Evolutionary conservation across 192 early-diverging fungal genomes (phyloP).

Genomic region (Umbelopsis sp.): DNA sequence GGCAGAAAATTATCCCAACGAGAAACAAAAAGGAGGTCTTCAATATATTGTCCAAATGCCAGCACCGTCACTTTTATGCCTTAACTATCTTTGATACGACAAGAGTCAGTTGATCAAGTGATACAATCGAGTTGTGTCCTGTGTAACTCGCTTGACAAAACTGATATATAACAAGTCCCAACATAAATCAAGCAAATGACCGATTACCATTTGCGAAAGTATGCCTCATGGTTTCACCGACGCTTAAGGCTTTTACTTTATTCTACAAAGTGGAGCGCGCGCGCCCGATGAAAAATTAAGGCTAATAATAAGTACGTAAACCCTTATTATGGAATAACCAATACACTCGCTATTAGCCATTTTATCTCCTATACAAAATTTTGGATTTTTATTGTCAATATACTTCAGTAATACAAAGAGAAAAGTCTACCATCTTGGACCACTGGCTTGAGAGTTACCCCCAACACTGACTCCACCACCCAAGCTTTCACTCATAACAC

Average conservation of each 20-base stretch:
- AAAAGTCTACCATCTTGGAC: conserved; percentile 20
- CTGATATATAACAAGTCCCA: background rate
- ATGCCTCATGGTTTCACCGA: conserved; percentile 17
- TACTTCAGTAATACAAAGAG: conserved; percentile 2
- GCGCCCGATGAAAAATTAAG: too few relatives aligned
- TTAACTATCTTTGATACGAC: background rate
- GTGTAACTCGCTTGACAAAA: background rate
- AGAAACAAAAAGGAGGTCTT: background rate
- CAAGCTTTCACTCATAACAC: conserved; percentile 63
- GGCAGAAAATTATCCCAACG: background rate
- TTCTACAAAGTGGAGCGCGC: too few relatives aligned
- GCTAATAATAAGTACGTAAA: too few relatives aligned
- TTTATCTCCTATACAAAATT: background rate
- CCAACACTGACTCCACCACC: conserved; percentile 23
- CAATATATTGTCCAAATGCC: background rate
- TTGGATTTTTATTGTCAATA: background rate
- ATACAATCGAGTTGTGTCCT: background rate
- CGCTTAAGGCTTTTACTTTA: too few relatives aligned
- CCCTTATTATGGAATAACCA: too few relatives aligned
- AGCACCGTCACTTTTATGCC: background rate
- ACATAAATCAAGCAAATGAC: background rate
- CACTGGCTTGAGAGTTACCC: conserved; percentile 14
- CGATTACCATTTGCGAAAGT: conserved; percentile 1
- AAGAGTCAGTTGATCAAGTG: conserved; percentile 5
- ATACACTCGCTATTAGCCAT: background rate